Conservation (phyloP, 2,329 filamentous ascomycete species). For the Hypoxylon sp. region DNA sequence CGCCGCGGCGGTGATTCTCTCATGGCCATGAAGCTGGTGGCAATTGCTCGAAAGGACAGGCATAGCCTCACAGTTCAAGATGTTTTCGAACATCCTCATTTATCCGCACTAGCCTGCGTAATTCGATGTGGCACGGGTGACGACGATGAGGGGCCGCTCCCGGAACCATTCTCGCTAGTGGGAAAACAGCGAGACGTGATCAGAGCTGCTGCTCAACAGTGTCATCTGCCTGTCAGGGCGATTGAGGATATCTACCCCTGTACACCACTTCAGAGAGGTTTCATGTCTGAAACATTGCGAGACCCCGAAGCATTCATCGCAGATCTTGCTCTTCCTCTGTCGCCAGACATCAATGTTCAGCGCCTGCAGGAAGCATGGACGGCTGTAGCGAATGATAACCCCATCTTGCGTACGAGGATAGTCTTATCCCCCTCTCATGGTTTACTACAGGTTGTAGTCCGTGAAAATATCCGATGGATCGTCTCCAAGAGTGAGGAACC, state of each 20-base stretch:
- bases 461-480: background rate
- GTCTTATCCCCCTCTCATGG: background rate
- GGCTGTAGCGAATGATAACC: background rate
- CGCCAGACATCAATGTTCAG: background rate
- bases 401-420: slow-evolving; percentile 3
- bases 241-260: slow-evolving; percentile 10
- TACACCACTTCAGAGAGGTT: slow-evolving; percentile 4
- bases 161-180: too few species aligned
- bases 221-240: too few species aligned
- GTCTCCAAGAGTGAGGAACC: background rate
- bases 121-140: too few species aligned
- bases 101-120: too few species aligned
- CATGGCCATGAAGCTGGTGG: background rate
- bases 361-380: background rate
- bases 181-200: too few species aligned
- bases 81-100: too few species aligned
- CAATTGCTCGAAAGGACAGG: too few species aligned
- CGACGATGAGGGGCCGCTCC: too few species aligned
- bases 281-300: background rate
- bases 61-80: too few species aligned
- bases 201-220: too few species aligned
- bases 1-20: background rate
- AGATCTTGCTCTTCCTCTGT: background rate
- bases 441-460: background rate
- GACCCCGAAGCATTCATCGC: background rate